phyloP scores from a whole-genome alignment of 257 asterid species.

The Solanum boliviense region DNA sequence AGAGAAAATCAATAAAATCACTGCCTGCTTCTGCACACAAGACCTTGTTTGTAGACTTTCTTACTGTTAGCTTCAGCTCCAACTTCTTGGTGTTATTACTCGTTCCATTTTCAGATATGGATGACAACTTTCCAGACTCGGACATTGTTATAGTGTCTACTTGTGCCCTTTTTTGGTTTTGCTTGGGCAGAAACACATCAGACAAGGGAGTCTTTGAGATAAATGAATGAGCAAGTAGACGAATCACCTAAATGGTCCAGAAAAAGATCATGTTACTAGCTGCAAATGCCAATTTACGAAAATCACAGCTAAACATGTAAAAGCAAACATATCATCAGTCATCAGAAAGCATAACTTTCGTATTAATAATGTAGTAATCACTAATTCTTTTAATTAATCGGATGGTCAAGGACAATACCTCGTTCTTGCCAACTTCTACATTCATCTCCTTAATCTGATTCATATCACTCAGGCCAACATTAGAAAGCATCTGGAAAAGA shows the following conservation, averaged over 20 bases:
- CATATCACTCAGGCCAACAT: neutral
- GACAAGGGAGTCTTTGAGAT: neutral
- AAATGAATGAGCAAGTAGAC: neutral
- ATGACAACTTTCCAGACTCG: neutral
- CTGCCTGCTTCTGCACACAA: neutral
- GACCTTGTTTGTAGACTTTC: neutral
- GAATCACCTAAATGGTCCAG: neutral
- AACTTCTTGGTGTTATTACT: neutral
- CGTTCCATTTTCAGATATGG: neutral
- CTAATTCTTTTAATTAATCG: neutral
- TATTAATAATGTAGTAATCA: neutral
- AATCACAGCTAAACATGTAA: neutral
- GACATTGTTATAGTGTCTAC: neutral
- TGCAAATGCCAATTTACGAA: neutral
- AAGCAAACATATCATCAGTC: neutral
- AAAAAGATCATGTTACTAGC: neutral
- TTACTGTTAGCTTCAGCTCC: neutral
- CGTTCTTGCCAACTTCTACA: neutral
- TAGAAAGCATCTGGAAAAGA: neutral
- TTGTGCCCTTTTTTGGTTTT: neutral
- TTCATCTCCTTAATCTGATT: neutral
- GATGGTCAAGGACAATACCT: neutral
- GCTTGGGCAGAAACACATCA: constrained; percentile 1
- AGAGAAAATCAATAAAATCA: constrained; percentile 3
- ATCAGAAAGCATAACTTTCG: neutral